Conservation (phyloP, 768 basidiomycete species). For the Rhizopogon vulgaris region DNA sequence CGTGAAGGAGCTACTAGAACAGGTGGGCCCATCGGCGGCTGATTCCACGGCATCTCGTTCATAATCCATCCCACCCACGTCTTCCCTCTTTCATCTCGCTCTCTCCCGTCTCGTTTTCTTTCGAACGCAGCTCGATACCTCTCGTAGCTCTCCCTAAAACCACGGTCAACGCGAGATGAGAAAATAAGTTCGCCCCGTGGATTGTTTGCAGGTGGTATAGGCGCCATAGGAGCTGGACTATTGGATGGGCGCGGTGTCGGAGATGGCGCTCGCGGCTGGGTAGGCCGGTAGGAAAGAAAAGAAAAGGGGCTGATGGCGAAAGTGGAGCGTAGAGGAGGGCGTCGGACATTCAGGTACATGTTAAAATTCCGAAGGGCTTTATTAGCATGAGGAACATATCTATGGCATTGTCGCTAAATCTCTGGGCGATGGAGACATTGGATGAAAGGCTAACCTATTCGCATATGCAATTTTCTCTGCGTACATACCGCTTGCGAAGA, state of each 20-base stretch:
- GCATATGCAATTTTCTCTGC: conserved; percentile 94
- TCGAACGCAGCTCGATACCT: conserved; percentile 88
- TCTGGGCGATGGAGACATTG: conserved; percentile 10
- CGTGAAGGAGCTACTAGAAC: conserved; percentile 14
- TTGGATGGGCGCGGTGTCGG: conserved; percentile 29
- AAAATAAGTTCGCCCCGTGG: conserved; percentile 97
- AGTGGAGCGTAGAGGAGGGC: conserved; percentile 63
- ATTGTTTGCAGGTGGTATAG: conserved; percentile 86
- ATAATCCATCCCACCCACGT: conserved; percentile 26
- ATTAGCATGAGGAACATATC: conserved; percentile 96
- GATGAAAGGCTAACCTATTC: conserved; percentile 57
- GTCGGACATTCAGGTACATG: conserved; percentile 93
- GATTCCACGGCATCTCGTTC: conserved; percentile 24
- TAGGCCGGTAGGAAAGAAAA: conserved; percentile 29
- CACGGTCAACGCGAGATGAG: conserved; percentile 75
- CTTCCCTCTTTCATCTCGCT: conserved; percentile 30
- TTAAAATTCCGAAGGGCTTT: conserved; percentile 87
- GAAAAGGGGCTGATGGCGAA: conserved; percentile 37
- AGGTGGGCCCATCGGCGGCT: conserved; percentile 3
- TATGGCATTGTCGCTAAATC: conserved; percentile 25
- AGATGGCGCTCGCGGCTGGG: conserved; percentile 16
- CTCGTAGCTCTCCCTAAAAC: conserved; percentile 89
- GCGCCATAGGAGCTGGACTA: conserved; percentile 41
- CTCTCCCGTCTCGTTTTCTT: conserved; percentile 60
- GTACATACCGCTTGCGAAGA: conserved; percentile 97